These are phyloP conservation scores for Imleria badia DNA, from an alignment of 768 basidiomycete genomes.

Conservation along the genomic window DNA sequence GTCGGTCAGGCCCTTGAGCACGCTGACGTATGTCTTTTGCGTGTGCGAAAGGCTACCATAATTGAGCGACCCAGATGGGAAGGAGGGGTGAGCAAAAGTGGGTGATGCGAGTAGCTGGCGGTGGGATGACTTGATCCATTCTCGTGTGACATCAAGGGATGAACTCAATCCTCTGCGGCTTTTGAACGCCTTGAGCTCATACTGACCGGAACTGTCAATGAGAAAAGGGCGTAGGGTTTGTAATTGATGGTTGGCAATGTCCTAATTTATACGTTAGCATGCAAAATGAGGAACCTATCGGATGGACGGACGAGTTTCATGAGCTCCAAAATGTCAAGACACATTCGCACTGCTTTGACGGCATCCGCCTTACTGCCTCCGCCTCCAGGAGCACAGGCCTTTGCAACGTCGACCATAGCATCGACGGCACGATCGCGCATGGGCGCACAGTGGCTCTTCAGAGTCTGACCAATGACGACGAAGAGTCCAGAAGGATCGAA, in stretches of 20 bases:
- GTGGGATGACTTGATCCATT: slow-evolving; percentile 64
- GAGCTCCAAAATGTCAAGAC: slow-evolving; percentile 88
- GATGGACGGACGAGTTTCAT: slow-evolving; percentile 83
- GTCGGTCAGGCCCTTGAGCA: slow-evolving; percentile 61
- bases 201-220: slow-evolving; percentile 72
- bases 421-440: slow-evolving; percentile 87
- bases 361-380: slow-evolving; percentile 60
- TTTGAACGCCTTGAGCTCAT: slow-evolving; percentile 78
- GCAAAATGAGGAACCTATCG: slow-evolving; percentile 9
- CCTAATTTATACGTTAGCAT: slow-evolving; percentile 47
- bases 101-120: slow-evolving; percentile 41
- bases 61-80: slow-evolving; percentile 41
- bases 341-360: slow-evolving; percentile 73
- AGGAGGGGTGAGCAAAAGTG: slow-evolving; percentile 44
- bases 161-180: slow-evolving; percentile 46
- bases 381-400: slow-evolving; percentile 53
- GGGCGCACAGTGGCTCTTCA: slow-evolving; percentile 91
- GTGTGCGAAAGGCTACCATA: slow-evolving; percentile 46
- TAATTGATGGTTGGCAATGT: slow-evolving; percentile 95
- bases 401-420: slow-evolving; percentile 74
- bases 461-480: slow-evolving; percentile 70
- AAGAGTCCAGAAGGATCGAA: slow-evolving; percentile 83
- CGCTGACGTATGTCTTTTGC: slow-evolving; percentile 49
- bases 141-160: slow-evolving; percentile 55
- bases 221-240: slow-evolving; percentile 91